Evolutionary conservation across 345 rosid species (phyloP).

Genomic region (Fremontodendron californicum): DNA sequence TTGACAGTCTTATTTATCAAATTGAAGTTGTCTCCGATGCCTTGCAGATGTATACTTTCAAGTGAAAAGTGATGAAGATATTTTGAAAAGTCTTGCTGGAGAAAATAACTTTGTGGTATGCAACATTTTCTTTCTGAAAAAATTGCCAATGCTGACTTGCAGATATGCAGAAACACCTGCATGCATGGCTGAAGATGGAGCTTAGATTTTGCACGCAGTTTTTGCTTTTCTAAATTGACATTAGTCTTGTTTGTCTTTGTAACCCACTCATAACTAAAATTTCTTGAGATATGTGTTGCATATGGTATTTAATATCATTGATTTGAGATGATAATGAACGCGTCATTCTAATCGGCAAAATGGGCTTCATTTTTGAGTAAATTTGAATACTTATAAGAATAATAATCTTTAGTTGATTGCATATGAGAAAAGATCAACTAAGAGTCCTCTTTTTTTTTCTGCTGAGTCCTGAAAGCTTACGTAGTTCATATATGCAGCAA

Average conservation of each 20-base stretch:
- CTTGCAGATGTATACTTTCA: constrained; percentile 76
- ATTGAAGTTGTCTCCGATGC: constrained; percentile 19
- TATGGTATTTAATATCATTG: neutral
- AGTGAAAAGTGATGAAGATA: constrained; percentile 78
- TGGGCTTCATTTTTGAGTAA: neutral
- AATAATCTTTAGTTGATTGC: neutral
- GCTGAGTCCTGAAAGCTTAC: neutral
- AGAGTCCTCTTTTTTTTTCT: no score
- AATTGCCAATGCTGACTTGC: neutral
- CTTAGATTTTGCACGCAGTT: neutral
- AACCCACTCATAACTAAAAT: neutral
- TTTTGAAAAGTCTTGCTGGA: constrained; percentile 57
- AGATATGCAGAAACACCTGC: neutral
- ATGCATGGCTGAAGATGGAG: neutral
- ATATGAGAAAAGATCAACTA: neutral
- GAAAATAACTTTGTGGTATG: constrained; percentile 78
- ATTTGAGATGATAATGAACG: neutral
- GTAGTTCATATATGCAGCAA: constrained; percentile 60
- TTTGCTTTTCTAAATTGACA: neutral
- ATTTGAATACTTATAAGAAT: neutral
- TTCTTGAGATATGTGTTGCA: neutral
- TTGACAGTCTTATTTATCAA: neutral
- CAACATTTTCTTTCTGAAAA: constrained; percentile 14
- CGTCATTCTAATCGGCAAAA: neutral
- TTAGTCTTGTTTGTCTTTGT: neutral